A percentile compares a stretch with the other conserved stretches of the same genome.
These are phyloP conservation scores for Ophiosphaerella korrae DNA, from an alignment of 2,329 filamentous ascomycete species.

Conservation along the genomic window DNA sequence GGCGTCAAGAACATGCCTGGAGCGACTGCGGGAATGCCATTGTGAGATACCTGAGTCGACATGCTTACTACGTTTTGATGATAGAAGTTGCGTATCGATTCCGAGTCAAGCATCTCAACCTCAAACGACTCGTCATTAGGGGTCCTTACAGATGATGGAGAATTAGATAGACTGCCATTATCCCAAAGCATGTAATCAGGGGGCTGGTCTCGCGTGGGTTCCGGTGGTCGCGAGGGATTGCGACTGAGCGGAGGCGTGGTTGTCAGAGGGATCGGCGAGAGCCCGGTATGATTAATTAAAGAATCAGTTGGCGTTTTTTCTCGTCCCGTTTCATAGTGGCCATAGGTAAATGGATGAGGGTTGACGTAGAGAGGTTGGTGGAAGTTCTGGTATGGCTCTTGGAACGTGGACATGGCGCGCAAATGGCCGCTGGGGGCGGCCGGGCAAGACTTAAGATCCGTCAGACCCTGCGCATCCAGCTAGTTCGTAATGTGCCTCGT, in stretches of 20 bases:
- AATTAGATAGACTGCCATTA: slow-evolving; percentile 41
- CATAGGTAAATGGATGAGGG: slow-evolving; percentile 25
- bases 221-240: slow-evolving; percentile 37
- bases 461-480: slow-evolving; percentile 32
- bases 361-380: slow-evolving; percentile 28
- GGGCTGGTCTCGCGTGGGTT: slow-evolving; percentile 29
- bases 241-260: slow-evolving; percentile 41
- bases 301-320: slow-evolving; percentile 45
- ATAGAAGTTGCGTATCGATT: slow-evolving; percentile 35
- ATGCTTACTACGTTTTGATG: slow-evolving; percentile 28
- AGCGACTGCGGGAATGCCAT: slow-evolving; percentile 27
- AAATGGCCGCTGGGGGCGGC: slow-evolving; percentile 24
- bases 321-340: slow-evolving; percentile 30
- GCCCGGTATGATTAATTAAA: slow-evolving; percentile 39
- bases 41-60: slow-evolving; percentile 33
- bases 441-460: slow-evolving; percentile 22
- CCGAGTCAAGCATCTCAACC: slow-evolving; percentile 38
- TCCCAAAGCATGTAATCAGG: slow-evolving; percentile 41
- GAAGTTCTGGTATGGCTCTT: slow-evolving; percentile 24
- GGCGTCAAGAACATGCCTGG: slow-evolving; percentile 25
- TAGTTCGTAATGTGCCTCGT: slow-evolving; percentile 34
- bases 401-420: slow-evolving; percentile 39
- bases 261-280: slow-evolving; percentile 41
- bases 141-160: slow-evolving; percentile 43
- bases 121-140: slow-evolving; percentile 42